Evolutionary conservation across 2,329 filamentous ascomycete species (phyloP).

Genomic region (Exophiala aquamarina): DNA sequence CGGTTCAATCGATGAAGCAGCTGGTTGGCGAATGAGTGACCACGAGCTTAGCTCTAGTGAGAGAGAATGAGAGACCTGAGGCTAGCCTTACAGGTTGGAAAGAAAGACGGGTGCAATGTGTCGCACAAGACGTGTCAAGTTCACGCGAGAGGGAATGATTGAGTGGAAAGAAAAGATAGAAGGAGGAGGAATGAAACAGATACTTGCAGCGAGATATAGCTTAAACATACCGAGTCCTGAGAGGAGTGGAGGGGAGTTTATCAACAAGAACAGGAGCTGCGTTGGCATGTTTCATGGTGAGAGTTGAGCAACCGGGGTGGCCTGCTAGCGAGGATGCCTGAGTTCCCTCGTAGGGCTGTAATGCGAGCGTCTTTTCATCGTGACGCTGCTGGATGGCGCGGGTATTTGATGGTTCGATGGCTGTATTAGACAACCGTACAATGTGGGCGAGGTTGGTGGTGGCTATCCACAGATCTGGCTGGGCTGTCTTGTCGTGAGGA

Average conservation of each 20-base stretch:
- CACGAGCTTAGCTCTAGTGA: constrained; percentile 30
- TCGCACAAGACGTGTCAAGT: constrained; percentile 31
- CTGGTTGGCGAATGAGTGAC: constrained; percentile 25
- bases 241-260: constrained; percentile 6
- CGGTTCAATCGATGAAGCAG: constrained; percentile 21
- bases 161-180: constrained; percentile 16
- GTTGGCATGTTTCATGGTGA: constrained; percentile 26
- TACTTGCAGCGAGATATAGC: constrained; percentile 23
- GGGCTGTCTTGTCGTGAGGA: too few species aligned
- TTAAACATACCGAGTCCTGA: constrained; percentile 7
- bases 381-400: too few species aligned
- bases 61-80: constrained; percentile 19
- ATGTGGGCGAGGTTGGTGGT: too few species aligned
- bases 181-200: constrained; percentile 19
- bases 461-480: too few species aligned
- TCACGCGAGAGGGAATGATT: constrained; percentile 27
- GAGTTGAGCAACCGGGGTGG: constrained; percentile 13
- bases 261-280: constrained; percentile 16
- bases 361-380: too few species aligned
- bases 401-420: too few species aligned
- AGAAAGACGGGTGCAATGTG: constrained; percentile 30
- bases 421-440: too few species aligned
- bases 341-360: too few species aligned
- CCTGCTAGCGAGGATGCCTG: too few species aligned
- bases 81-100: constrained; percentile 27